Percentiles rank a stretch among this genome's conserved stretches.
phyloP scores from a whole-genome alignment of 441 rosid species.

The Arabidopsis hybrid region DNA sequence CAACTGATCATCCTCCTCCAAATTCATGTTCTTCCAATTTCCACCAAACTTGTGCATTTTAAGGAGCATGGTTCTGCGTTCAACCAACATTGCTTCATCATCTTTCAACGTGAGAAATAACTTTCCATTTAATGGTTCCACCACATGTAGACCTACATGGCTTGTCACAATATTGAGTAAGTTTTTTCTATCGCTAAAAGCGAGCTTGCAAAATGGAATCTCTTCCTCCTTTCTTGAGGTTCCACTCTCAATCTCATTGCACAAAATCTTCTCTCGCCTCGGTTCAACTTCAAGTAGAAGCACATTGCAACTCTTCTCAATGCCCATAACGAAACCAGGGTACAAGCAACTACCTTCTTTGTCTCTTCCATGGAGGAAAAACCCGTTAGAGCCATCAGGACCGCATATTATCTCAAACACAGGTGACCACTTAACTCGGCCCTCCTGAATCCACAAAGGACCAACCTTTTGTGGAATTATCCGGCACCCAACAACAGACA shows the following conservation, averaged over 20 bases:
- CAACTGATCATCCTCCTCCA: too few relatives aligned
- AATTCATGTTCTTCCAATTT: too few relatives aligned
- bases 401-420: conserved; percentile 73
- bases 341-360: conserved; percentile 60
- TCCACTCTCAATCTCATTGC: conserved; percentile 51
- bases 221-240: conserved; percentile 33
- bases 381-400: conserved; percentile 54
- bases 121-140: too few relatives aligned
- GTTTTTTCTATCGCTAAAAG: too few relatives aligned
- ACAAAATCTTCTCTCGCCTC: conserved; percentile 47
- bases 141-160: too few relatives aligned
- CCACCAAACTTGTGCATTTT: too few relatives aligned
- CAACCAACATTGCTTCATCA: too few relatives aligned
- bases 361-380: conserved; percentile 77
- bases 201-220: conserved; percentile 62
- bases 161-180: too few relatives aligned
- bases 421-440: conserved; percentile 70
- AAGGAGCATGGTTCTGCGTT: too few relatives aligned
- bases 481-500: conserved; percentile 75
- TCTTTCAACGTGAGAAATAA: too few relatives aligned
- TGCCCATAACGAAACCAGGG: conserved; percentile 64
- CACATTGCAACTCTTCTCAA: conserved; percentile 65
- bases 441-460: conserved; percentile 66
- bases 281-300: conserved; percentile 82
- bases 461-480: conserved; percentile 84